A percentile compares a stretch with the other conserved stretches of the same genome.
phyloP scores from a whole-genome alignment of 306 rosid genomes.

The Ziziphus jujuba region DNA sequence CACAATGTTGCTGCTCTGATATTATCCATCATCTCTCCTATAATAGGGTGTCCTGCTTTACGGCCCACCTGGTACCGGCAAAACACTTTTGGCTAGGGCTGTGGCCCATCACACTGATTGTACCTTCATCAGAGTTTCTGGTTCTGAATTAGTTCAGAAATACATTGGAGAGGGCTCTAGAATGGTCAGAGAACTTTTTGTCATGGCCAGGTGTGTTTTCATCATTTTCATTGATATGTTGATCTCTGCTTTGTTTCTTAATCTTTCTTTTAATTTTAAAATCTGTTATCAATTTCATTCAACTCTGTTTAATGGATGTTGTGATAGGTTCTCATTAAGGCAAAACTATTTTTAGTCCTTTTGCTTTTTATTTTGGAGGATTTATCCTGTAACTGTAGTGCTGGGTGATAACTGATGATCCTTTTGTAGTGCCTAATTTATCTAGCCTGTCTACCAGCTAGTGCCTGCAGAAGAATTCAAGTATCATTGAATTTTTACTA shows the following conservation, averaged over 20 bases:
- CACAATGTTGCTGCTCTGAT: constrained; percentile 7
- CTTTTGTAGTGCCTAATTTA: not conserved
- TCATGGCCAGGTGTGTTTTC: constrained; percentile 92
- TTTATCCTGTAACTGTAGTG: too few species aligned
- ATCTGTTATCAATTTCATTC: not conserved
- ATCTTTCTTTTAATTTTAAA: not conserved
- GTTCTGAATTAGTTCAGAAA: constrained; percentile 95
- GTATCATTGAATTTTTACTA: not conserved
- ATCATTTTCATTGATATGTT: not conserved
- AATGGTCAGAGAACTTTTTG: constrained; percentile 98
- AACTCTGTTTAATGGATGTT: not conserved
- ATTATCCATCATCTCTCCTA: constrained; percentile 3
- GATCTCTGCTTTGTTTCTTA: not conserved
- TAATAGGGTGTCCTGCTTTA: constrained; percentile 85
- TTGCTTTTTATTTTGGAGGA: too few species aligned
- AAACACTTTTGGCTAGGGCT: constrained; percentile 97
- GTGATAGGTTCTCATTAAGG: not conserved
- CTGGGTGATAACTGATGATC: not conserved
- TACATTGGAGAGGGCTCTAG: constrained; percentile 99
- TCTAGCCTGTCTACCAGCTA: not conserved
- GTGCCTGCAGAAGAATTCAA: not conserved
- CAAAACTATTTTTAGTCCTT: too few species aligned
- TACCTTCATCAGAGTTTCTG: constrained; percentile 98
- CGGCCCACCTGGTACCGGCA: constrained; percentile 99
- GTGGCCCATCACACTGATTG: constrained; percentile 99